Base-by-base conservation (phyloP, 1,284 basidiomycete species). In the Puccinia brachypodii region DNA sequence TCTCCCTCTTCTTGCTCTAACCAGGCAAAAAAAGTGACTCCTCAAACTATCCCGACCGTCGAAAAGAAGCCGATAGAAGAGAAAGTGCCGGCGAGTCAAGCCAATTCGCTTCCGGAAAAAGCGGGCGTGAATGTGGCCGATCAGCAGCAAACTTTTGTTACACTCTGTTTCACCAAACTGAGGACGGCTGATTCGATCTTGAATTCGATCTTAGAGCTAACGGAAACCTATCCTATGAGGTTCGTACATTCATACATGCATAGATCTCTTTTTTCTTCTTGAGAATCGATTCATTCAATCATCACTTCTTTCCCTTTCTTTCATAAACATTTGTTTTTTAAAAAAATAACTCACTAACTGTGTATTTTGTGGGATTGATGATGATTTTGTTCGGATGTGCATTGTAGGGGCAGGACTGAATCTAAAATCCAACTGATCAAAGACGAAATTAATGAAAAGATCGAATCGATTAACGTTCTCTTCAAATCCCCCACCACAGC, bases 401-500 rank as follows among this genome's bases (percentile, higher is more conserved):
- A 14, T 40, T 22, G n/a, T 60, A 75, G 73, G 53, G 53, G 73
- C 40, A n/a, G 73, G 3, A 75, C 56, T 38, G 73, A 75, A 75
- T 75, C 73, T 31, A 75, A 75, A 60, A 62, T 75, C 22, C 73
- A 75, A 75, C 50, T 75, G 22, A 60, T 75, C n/a, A 75, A 75
- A 60, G 73, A 75, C 13, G 50, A 75, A 60, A 75, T 75, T 31
- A 75, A 75, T 33, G 73, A 75, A 47, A 75, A 75, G 36, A 40
- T 68, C 40, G 64, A 68, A 7, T 40, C 19, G 2, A 22, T 68
- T 9, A 68, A 68, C 31, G 1, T 25, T 36, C 40, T 42, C 62
- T 66, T 66, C n/a, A 28, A 68, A n/a, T n/a, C 2, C 62, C n/a
- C 19, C 38, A 38, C 36, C 36, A n/a, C n/a, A n/a, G n/a, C 62